Base-by-base conservation (phyloP, 2,329 filamentous ascomycete species). In the Leptosphaerulina australis region DNA sequence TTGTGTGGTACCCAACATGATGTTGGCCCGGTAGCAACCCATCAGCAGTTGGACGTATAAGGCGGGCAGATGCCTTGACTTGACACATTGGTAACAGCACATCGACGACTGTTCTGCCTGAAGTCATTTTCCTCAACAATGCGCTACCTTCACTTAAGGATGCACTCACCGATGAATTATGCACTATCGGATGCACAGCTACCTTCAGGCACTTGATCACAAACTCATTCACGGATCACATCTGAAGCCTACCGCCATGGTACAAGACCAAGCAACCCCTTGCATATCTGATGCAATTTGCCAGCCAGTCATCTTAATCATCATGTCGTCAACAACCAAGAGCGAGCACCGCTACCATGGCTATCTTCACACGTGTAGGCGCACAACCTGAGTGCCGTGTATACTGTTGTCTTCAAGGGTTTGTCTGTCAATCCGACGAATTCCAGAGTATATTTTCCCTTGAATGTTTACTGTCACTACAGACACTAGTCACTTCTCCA, bases 341-440 rank as follows among this genome's bases (percentile, higher is more conserved):
- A 15, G 14, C 14, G 8, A 18, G 7, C 9, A 18, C 15, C 5
- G 18, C 9, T 10, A 22, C 11, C 25, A 63, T 61, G 56, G 48
- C 56, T 17, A 50, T 54, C 17, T 46, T 38, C 26, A 58, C 53
- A 9, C 54, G 52, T 5, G 41, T 59, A 3, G 18, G 25, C 26
- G 17, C 26, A 11, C 50, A 14, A 11, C 45, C 54, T 21, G 44
- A 44, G 11, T 43, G 31, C 14, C 47, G 50, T 12, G 44, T 52
- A 11, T 29, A 44, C 34, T 53, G 59, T 44, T 20, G 20, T 12
- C 21, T 4, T 1, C 5, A 17, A 3, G 28, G 10, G 20, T 3
- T 29, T 14, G 8, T 15, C 3, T 22, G 29, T 10, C 31, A 11
- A 3, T 17, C 33, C 17, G 34, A 38, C 10, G 41, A 44, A 25